Percentiles rank a stretch among this genome's conserved stretches.
Conservation (phyloP, 2,329 filamentous ascomycete species). For the Cercospora brassicicola region DNA sequence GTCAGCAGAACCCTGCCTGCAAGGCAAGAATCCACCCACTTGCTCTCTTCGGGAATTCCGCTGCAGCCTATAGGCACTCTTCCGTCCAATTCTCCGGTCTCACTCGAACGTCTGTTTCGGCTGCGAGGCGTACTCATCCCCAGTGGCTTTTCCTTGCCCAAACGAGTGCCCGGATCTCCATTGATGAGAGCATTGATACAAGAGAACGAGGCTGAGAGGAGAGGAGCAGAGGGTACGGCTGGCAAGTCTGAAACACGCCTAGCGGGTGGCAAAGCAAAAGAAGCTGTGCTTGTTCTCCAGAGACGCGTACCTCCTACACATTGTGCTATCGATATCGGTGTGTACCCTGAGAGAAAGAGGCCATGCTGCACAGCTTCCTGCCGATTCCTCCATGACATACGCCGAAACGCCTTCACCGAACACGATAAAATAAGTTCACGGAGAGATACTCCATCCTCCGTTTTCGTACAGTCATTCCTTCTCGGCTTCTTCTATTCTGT, state of each 20-base stretch:
- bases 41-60: constrained; percentile 5
- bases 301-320: not conserved
- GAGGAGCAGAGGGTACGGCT: not conserved
- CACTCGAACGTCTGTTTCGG: not conserved
- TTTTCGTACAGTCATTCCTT: not conserved
- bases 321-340: not conserved
- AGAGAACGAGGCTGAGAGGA: not conserved
- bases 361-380: not conserved
- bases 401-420: not conserved
- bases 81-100: constrained; percentile 4
- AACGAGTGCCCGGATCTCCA: not conserved
- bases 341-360: not conserved
- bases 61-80: not conserved
- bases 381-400: not conserved
- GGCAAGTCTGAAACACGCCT: not conserved
- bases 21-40: not conserved
- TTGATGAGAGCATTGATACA: not conserved
- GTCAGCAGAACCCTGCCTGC: not conserved
- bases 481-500: not conserved
- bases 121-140: not conserved
- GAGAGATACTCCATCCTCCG: not conserved
- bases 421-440: not conserved
- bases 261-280: not conserved
- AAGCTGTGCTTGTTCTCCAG: not conserved
- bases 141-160: not conserved